Evolutionary conservation across 2,329 filamentous ascomycete species (phyloP).

Genomic region (Cladosporium phlei): DNA sequence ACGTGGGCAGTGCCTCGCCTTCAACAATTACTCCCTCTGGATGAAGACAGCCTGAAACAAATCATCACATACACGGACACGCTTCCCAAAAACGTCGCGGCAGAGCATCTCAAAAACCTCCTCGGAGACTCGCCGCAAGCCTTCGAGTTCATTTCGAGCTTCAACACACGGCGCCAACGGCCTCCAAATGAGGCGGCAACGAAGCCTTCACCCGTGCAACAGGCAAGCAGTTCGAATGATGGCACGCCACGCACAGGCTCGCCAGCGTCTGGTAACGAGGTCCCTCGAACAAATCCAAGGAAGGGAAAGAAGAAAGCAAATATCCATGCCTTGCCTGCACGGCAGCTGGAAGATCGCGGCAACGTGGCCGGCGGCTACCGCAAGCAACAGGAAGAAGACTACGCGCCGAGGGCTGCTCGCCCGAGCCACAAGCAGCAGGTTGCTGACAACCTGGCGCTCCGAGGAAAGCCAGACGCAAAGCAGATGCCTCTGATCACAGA

Average conservation of each 20-base stretch:
- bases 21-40: conserved; percentile 73
- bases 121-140: conserved; percentile 78
- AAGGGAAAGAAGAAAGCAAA: conserved; percentile 41
- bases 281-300: conserved; percentile 25
- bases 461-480: conserved; percentile 46
- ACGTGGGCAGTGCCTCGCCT: conserved; percentile 66
- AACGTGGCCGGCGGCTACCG: conserved; percentile 66
- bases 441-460: conserved; percentile 45
- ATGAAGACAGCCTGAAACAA: conserved; percentile 77
- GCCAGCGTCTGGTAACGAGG: conserved; percentile 18
- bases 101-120: conserved; percentile 79
- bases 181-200: conserved; percentile 24
- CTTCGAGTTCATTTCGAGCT: conserved; percentile 66
- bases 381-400: conserved; percentile 71
- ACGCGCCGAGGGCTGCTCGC: conserved; percentile 55
- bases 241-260: conserved; percentile 19
- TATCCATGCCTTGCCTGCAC: conserved; percentile 34
- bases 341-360: conserved; percentile 55
- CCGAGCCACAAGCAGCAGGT: conserved; percentile 34
- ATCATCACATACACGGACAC: conserved; percentile 76
- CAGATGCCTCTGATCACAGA: conserved; percentile 42
- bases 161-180: conserved; percentile 61
- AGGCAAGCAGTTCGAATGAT: conserved; percentile 1
- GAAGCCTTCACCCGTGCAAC: background rate
- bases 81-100: conserved; percentile 71